Conservation (phyloP, 768 basidiomycete species). For the Pisolithus orientalis region DNA sequence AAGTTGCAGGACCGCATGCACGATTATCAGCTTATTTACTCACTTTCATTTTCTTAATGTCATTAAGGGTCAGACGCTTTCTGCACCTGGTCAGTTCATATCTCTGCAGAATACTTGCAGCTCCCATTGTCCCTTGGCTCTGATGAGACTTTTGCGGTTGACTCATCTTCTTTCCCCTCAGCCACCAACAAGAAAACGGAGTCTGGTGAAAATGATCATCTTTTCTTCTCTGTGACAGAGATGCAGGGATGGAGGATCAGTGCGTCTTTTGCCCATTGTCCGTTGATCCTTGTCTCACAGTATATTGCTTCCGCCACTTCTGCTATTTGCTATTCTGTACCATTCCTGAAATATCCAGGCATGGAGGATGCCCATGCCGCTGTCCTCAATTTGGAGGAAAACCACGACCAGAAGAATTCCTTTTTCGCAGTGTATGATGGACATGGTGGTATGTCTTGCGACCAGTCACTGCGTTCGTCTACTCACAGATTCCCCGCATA, state of each 20-base stretch:
- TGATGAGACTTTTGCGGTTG: background rate
- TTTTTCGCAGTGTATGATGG: constrained; percentile 99
- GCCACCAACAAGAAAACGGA: constrained; percentile 80
- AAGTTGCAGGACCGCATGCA: constrained; percentile 3
- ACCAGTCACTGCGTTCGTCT: background rate
- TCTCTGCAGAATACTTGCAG: background rate
- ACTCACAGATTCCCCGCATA: constrained; percentile 1
- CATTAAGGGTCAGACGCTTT: constrained; percentile 79
- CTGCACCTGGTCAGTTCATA: constrained; percentile 57
- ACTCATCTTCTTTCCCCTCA: constrained; percentile 27
- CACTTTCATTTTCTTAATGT: background rate
- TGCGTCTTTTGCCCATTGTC: constrained; percentile 40
- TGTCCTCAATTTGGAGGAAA: constrained; percentile 61
- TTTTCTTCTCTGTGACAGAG: constrained; percentile 76
- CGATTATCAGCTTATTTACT: constrained; percentile 4
- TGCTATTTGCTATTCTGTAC: background rate
- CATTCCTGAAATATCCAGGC: constrained; percentile 39
- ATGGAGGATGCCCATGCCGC: constrained; percentile 96
- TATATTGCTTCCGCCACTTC: background rate
- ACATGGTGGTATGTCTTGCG: constrained; percentile 71
- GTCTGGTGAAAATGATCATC: constrained; percentile 62
- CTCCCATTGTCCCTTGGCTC: constrained; percentile 1
- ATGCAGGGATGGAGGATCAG: constrained; percentile 99
- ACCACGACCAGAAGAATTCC: constrained; percentile 44
- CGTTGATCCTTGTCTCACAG: background rate